A percentile compares a stretch with the other conserved stretches of the same genome.
These are phyloP conservation scores for Pistacia vera DNA, from an alignment of 345 rosid species.

Conservation along the genomic window DNA sequence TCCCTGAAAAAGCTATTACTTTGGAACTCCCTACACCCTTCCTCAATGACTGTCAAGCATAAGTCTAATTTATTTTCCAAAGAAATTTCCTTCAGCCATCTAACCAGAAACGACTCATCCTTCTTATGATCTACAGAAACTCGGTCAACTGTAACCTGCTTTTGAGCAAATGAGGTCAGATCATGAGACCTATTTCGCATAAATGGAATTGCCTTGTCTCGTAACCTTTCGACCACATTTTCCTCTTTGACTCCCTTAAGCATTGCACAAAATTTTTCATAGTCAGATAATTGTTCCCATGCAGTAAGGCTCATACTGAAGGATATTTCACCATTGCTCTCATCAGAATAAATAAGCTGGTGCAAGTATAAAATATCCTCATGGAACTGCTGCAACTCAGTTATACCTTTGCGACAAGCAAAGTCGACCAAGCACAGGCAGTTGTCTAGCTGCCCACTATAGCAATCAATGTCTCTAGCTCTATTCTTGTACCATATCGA, in stretches of 20 bases:
- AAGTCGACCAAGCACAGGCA: constrained; percentile 73
- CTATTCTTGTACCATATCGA: constrained; percentile 78
- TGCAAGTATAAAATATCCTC: constrained; percentile 76
- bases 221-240: constrained; percentile 61
- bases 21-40: constrained; percentile 70
- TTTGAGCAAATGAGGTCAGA: constrained; percentile 20
- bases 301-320: constrained; percentile 60
- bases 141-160: constrained; percentile 23
- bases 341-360: constrained; percentile 72
- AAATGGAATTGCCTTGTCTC: constrained; percentile 73
- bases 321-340: constrained; percentile 49
- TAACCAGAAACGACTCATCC: constrained; percentile 70
- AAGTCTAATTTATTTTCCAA: constrained; percentile 67
- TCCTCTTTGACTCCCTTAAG: constrained; percentile 68
- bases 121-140: constrained; percentile 29
- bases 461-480: constrained; percentile 84
- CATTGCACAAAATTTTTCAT: constrained; percentile 79
- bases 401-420: constrained; percentile 75
- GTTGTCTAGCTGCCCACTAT: constrained; percentile 90
- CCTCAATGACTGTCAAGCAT: constrained; percentile 78
- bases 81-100: constrained; percentile 90
- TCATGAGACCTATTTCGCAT: constrained; percentile 51
- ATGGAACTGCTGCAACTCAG: constrained; percentile 66
- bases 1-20: constrained; percentile 61
- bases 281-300: constrained; percentile 86